Base-by-base conservation (phyloP, 2,329 filamentous ascomycete species). In the Furcasterigmium furcatum region DNA sequence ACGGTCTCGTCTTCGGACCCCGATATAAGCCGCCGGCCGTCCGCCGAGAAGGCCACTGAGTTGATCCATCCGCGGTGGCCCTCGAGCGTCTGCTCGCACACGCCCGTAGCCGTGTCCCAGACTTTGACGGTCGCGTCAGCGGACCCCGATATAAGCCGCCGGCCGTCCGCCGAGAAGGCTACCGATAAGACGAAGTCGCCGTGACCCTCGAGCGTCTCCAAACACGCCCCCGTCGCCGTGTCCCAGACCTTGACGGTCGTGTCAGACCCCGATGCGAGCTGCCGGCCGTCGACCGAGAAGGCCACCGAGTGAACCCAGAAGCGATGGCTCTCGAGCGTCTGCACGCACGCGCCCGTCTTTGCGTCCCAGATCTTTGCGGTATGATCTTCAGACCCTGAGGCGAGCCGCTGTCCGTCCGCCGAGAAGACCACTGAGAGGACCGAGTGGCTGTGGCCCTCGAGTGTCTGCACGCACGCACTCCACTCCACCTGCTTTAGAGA, bases 301-400 rank as follows among this genome's bases (percentile, higher is more conserved):
- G 43, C 43, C 19, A 59, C 30, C 12, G 46, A 45, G 8, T 7
- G 32, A 13, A 55, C 46, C 1, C 5, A 25, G 5, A 14, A 21
- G 6, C 20, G 38, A 41, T 59, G 55, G 9, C 52, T 51, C n/a
- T 51, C 47, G n/a, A 54, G 49, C 14, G 45, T 55, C 39, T 55
- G 48, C 18, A 51, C 20, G 16, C 43, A 49, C 25, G 34, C 35
- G 34, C 39, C 43, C 48, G n/a, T n/a, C n/a, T n/a, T n/a, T n/a
- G n/a, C n/a, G n/a, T n/a, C n/a, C n/a, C n/a, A n/a, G 34, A 36
- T 4, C 16, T 18, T 36, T 18, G 16, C 16, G 34, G n/a, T n/a
- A n/a, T n/a, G n/a, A 42, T 52, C 45, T 18, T 27, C 12, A 10
- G 45, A 48, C 27, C 39, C 46, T 9, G 52, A 52, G 19, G 49